A percentile compares a stretch with the other conserved stretches of the same genome.
Conservation (phyloP, 2,329 filamentous ascomycete species). For the Lecanicillium sp. region DNA sequence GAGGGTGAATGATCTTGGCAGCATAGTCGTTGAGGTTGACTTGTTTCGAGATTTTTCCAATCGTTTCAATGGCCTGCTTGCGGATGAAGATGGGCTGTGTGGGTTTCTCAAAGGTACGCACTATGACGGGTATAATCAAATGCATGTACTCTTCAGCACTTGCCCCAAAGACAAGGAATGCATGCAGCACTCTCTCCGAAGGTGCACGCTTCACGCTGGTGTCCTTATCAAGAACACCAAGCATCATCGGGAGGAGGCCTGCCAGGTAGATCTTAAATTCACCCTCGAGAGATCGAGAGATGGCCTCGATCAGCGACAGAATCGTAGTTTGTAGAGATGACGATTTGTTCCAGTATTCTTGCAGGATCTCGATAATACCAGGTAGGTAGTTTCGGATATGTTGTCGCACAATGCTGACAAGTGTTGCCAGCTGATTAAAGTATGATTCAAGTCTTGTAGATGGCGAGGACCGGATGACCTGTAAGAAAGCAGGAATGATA, state of each 20-base stretch:
- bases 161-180: constrained; percentile 90
- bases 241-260: constrained; percentile 83
- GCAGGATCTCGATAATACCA: constrained; percentile 77
- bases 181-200: constrained; percentile 87
- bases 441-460: constrained; percentile 82
- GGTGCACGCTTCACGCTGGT: constrained; percentile 66
- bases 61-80: constrained; percentile 86
- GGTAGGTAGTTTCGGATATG: constrained; percentile 90
- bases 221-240: constrained; percentile 88
- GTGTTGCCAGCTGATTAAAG: constrained; percentile 89
- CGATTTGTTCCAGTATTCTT: constrained; percentile 83
- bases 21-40: constrained; percentile 98
- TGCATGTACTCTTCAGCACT: constrained; percentile 99
- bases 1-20: constrained; percentile 89
- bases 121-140: constrained; percentile 91
- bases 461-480: constrained; percentile 78
- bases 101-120: constrained; percentile 86
- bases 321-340: constrained; percentile 85
- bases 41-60: constrained; percentile 88
- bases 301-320: constrained; percentile 84
- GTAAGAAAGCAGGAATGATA: constrained; percentile 89
- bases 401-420: constrained; percentile 92
- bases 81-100: constrained; percentile 73
- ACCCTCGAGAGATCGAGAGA: constrained; percentile 86
- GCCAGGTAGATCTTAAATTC: constrained; percentile 98